Percentiles rank a stretch among this genome's conserved stretches.
Evolutionary conservation across 2,329 filamentous ascomycete species (phyloP).

Genomic region (Nemania serpens): DNA sequence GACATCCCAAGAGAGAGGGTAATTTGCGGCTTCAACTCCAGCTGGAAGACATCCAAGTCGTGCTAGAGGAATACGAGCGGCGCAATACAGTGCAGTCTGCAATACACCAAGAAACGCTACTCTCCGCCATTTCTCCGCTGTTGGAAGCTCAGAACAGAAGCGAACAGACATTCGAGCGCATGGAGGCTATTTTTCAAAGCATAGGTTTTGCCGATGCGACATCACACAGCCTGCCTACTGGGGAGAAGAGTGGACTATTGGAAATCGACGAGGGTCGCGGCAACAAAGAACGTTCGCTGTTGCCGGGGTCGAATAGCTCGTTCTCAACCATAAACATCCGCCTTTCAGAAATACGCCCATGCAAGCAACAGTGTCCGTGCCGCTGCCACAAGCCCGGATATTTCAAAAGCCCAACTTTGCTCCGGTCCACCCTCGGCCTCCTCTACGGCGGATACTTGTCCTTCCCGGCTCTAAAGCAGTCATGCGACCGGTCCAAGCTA

Average conservation of each 20-base stretch:
- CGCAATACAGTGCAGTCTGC: conserved; percentile 1
- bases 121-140: conserved; percentile 1
- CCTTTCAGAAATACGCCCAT: too few species aligned
- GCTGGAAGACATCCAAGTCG: not conserved
- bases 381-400: too few species aligned
- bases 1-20: too few species aligned
- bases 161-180: conserved; percentile 2
- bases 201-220: not conserved
- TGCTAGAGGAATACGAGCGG: not conserved
- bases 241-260: not conserved
- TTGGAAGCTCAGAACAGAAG: conserved; percentile 1
- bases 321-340: too few species aligned
- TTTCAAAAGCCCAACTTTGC: too few species aligned
- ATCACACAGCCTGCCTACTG: not conserved
- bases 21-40: not conserved
- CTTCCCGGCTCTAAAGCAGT: too few species aligned
- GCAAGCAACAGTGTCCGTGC: too few species aligned
- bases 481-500: too few species aligned
- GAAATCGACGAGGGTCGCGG: not conserved
- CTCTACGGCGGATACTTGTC: too few species aligned
- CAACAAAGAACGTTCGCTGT: not conserved
- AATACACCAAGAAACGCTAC: conserved; percentile 3
- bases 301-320: not conserved
- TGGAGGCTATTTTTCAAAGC: conserved; percentile 1
- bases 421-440: too few species aligned